phyloP scores from a whole-genome alignment of 176 grass and related monocot genomes.

The Zoysia pacifica region DNA sequence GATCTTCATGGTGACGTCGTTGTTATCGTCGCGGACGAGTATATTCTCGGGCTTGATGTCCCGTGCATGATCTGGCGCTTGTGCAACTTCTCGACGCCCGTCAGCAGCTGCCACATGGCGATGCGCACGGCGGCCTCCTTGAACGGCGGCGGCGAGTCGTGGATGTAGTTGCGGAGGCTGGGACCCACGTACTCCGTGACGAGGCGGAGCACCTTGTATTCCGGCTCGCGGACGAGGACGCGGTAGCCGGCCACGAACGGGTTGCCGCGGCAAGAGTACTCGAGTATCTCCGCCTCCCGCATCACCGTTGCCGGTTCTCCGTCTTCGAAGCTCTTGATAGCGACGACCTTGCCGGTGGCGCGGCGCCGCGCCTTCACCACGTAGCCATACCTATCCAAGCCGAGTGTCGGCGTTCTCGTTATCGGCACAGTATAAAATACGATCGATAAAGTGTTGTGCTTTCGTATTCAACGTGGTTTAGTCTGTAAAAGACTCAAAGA shows the following conservation, averaged over 20 bases:
- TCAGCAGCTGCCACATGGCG: conserved; percentile 40
- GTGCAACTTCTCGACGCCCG: conserved; percentile 28
- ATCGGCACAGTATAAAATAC: too few species aligned
- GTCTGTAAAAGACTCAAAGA: too few species aligned
- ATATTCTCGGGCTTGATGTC: conserved; percentile 90
- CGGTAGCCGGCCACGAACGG: conserved; percentile 27
- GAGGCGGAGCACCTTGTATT: background rate
- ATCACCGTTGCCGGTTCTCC: background rate
- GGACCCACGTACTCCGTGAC: conserved; percentile 39
- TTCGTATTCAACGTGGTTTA: too few species aligned
- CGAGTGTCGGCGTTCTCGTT: too few species aligned
- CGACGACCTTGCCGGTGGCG: background rate
- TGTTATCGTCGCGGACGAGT: conserved; percentile 26
- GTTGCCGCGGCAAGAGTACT: background rate
- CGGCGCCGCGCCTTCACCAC: conserved; percentile 2
- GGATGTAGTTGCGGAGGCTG: conserved; percentile 8
- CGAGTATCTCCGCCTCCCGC: background rate
- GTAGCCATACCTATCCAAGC: background rate
- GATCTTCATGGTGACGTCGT: conserved; percentile 26
- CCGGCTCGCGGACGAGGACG: background rate
- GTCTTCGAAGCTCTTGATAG: background rate
- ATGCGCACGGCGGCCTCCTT: conserved; percentile 18
- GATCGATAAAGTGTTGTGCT: too few species aligned
- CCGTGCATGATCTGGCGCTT: conserved; percentile 60
- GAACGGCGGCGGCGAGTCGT: background rate